Percentiles rank a stretch among this genome's conserved stretches.
Evolutionary conservation across 192 early-diverging fungal species (phyloP).

Genomic region (Geranomyces michiganensis): DNA sequence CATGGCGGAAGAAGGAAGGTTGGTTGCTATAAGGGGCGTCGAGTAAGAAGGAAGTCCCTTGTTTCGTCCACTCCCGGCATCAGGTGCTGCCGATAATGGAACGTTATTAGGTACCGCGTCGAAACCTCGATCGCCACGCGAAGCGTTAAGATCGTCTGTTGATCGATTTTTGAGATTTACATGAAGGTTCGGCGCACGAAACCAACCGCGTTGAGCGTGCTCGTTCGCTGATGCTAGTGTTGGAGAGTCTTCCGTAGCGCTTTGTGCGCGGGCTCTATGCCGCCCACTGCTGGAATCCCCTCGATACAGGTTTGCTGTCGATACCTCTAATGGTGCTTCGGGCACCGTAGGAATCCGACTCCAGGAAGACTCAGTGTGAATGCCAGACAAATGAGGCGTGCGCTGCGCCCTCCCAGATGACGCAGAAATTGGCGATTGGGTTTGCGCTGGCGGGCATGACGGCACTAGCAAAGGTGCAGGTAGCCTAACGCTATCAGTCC

Average conservation of each 20-base stretch:
- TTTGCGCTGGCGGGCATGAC: neutral
- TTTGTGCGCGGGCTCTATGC: too few species aligned
- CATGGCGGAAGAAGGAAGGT: too few species aligned
- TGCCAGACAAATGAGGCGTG: neutral
- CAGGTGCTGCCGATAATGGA: too few species aligned
- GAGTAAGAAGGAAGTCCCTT: too few species aligned
- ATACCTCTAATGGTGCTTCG: too few species aligned
- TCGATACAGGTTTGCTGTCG: neutral
- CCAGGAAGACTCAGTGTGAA: neutral
- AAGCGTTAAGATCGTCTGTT: conserved; percentile 5
- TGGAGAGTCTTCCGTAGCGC: too few species aligned
- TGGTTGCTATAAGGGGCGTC: too few species aligned
- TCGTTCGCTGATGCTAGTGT: too few species aligned
- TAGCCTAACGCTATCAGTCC: neutral
- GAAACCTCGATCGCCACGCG: too few species aligned
- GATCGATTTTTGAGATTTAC: conserved; percentile 7
- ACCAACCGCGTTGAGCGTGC: conserved; percentile 1
- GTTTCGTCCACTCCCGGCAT: too few species aligned
- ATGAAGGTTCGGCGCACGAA: conserved; percentile 11
- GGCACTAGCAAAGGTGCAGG: neutral
- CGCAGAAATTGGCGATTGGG: neutral
- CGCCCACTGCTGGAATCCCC: neutral
- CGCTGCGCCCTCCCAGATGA: too few species aligned
- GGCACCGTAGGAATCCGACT: neutral
- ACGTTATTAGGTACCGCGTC: too few species aligned